These are phyloP conservation scores for Solanum gandarillasii DNA, from an alignment of 257 asterid species.

Conservation along the genomic window DNA sequence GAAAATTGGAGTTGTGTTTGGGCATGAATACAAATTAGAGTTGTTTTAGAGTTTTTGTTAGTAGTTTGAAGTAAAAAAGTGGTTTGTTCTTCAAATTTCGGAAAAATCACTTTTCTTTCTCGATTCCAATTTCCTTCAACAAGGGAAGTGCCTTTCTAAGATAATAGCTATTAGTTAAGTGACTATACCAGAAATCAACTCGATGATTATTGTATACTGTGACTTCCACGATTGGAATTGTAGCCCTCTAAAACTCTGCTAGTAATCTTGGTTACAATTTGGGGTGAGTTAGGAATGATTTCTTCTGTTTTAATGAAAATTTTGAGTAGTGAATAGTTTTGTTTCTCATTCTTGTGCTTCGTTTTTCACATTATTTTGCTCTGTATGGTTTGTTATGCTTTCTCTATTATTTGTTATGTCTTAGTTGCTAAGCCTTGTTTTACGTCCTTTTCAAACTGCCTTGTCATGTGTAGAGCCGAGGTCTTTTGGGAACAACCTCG, in stretches of 20 bases:
- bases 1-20: neutral
- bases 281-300: neutral
- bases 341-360: accelerated
- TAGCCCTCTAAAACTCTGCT: neutral
- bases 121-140: neutral
- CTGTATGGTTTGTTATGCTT: neutral
- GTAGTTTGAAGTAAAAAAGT: neutral
- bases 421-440: neutral
- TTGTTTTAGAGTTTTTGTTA: neutral
- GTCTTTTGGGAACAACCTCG: neutral
- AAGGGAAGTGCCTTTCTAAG: neutral
- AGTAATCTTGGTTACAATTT: neutral
- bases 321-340: neutral
- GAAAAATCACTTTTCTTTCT: neutral
- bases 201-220: neutral
- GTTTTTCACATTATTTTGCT: neutral
- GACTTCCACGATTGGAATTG: neutral
- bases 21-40: neutral
- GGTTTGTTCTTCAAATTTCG: neutral
- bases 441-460: neutral
- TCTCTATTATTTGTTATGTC: neutral
- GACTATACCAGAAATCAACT: neutral
- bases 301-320: neutral
- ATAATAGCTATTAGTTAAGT: neutral
- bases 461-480: neutral